Percentiles rank a stretch among this genome's conserved stretches.
These are phyloP conservation scores for Parvularia atlantis DNA, from an alignment of 78 protist species.

Conservation along the genomic window DNA sequence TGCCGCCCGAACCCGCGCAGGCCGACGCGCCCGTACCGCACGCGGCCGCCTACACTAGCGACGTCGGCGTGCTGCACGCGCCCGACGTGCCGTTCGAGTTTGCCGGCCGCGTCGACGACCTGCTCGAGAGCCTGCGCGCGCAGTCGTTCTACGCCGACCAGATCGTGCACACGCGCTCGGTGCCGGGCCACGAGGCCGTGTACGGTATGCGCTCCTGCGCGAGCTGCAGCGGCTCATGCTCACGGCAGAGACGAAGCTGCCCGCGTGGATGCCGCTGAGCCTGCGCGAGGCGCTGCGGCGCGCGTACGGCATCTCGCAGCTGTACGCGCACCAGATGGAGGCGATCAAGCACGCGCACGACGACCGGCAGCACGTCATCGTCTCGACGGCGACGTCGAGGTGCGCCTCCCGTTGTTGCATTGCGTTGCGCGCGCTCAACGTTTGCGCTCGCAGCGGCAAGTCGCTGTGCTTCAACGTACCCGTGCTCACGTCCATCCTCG, in stretches of 20 bases:
- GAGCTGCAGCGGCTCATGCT: neutral
- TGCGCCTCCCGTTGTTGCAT: no score
- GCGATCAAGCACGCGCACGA: neutral
- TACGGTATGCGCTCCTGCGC: neutral
- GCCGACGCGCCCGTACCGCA: no score
- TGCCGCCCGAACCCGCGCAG: no score
- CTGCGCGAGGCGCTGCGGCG: no score
- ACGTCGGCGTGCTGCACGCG: no score
- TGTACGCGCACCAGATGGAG: neutral
- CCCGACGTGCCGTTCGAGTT: no score
- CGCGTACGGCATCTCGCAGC: neutral
- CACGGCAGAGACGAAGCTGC: no score
- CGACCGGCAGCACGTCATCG: neutral
- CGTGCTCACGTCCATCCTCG: neutral
- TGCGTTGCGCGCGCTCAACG: neutral
- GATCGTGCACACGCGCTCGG: neutral
- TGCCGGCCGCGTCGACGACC: no score
- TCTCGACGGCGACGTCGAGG: neutral
- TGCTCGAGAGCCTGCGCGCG: no score
- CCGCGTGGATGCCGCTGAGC: no score
- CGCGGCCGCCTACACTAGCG: no score
- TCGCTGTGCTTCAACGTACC: constrained; percentile 6
- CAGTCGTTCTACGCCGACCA: neutral
- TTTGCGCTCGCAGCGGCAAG: constrained; percentile 1
- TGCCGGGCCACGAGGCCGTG: neutral